Conservation (phyloP, 1,284 basidiomycete genomes). For the Boletellus dicymbophilus region DNA sequence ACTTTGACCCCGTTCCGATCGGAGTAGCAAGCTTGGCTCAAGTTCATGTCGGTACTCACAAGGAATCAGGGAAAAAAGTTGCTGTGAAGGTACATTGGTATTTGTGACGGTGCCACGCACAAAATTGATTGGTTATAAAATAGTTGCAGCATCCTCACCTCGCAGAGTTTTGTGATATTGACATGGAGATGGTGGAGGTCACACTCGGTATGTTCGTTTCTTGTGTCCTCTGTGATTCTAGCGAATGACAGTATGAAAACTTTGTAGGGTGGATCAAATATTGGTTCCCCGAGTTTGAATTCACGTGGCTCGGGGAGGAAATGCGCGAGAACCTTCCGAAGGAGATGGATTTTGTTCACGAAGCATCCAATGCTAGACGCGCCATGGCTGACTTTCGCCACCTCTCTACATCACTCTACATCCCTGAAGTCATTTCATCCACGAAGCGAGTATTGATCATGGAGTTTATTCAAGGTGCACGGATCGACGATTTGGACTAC, state of each 20-base stretch:
- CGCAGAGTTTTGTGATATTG: conserved; percentile 87
- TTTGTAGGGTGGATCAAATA: conserved; percentile 80
- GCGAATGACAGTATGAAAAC: neutral
- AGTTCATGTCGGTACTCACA: conserved; percentile 86
- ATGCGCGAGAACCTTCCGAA: conserved; percentile 92
- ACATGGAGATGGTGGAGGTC: conserved; percentile 87
- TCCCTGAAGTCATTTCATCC: conserved; percentile 86
- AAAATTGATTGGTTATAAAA: conserved; percentile 4
- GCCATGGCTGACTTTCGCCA: conserved; percentile 76
- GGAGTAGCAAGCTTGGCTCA: conserved; percentile 96
- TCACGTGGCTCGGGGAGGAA: conserved; percentile 93
- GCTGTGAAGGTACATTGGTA: conserved; percentile 77
- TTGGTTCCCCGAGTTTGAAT: conserved; percentile 90
- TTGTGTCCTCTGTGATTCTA: neutral
- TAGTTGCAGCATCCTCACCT: conserved; percentile 94
- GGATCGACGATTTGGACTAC: conserved; percentile 90
- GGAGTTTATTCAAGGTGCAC: conserved; percentile 90
- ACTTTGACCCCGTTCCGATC: conserved; percentile 89
- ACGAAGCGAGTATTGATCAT: conserved; percentile 89
- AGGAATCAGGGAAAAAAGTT: conserved; percentile 72
- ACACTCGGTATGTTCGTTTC: conserved; percentile 52
- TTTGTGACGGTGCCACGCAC: neutral
- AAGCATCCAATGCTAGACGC: conserved; percentile 83
- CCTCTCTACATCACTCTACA: conserved; percentile 82
- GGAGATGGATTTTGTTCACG: conserved; percentile 94